phyloP scores from a whole-genome alignment of 2,329 filamentous ascomycete genomes.

The Fusarium globosum region DNA sequence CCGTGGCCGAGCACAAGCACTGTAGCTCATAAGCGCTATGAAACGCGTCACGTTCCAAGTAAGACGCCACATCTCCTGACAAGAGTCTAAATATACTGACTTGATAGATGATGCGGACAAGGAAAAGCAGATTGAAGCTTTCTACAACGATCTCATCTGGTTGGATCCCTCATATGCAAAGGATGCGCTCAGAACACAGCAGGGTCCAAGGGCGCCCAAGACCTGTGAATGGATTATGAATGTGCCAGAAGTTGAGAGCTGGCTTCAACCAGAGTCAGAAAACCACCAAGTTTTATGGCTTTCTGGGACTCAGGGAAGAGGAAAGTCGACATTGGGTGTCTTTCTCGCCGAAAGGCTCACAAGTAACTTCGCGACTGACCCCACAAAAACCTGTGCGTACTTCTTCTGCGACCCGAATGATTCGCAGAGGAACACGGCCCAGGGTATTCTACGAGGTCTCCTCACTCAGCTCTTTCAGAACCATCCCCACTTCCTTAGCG shows the following conservation, averaged over 20 bases:
- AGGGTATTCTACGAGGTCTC: conserved; percentile 21
- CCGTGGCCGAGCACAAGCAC: conserved; percentile 31
- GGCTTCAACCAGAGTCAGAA: conserved; percentile 10
- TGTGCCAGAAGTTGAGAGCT: conserved; percentile 8
- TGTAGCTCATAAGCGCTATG: conserved; percentile 19
- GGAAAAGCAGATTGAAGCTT: conserved; percentile 18
- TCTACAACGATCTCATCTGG: conserved; percentile 27
- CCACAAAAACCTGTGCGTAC: conserved; percentile 20
- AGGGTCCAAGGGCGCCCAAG: conserved; percentile 14
- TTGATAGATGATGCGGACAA: conserved; percentile 13
- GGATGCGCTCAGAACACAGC: conserved; percentile 23
- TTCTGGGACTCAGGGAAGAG: conserved; percentile 17
- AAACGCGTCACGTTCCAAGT: conserved; percentile 20
- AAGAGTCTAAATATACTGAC: neutral
- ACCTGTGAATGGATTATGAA: conserved; percentile 31
- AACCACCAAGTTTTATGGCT: conserved; percentile 12
- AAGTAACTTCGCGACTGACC: conserved; percentile 10
- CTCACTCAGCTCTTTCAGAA: conserved; percentile 30
- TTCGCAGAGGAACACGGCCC: conserved; percentile 15
- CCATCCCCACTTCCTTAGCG: conserved; percentile 22
- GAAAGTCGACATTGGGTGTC: conserved; percentile 22
- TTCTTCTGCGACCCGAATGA: conserved; percentile 27
- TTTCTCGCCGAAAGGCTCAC: conserved; percentile 25
- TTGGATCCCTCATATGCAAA: conserved; percentile 19
- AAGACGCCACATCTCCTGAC: neutral